Evolutionary conservation across 1,139 yeast genomes (phyloP).

Genomic region (Lodderomyces jiufengensis): DNA sequence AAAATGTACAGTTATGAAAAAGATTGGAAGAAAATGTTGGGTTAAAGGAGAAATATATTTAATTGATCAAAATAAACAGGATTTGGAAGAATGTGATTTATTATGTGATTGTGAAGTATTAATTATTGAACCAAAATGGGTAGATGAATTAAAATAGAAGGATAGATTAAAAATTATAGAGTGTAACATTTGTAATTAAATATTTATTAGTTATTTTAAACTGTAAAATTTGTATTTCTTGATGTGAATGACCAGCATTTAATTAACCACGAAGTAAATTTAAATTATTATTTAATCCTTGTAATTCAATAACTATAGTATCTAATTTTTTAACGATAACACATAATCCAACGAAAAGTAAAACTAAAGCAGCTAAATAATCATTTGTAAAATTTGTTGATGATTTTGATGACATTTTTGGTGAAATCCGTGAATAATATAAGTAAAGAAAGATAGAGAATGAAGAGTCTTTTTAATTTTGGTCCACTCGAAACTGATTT

Average conservation of each 20-base stretch:
- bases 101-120: slow-evolving; percentile 41
- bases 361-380: slow-evolving; percentile 13
- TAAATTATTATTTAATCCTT: slow-evolving; percentile 9
- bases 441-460: too few species aligned
- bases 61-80: slow-evolving; percentile 13
- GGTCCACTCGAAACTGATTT: too few species aligned
- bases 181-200: not conserved
- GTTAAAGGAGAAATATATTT: slow-evolving; percentile 38
- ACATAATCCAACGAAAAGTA: slow-evolving; percentile 11
- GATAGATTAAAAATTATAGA: slow-evolving; percentile 1
- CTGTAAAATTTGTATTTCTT: too few species aligned
- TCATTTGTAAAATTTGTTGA: slow-evolving; percentile 7
- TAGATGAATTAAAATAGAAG: slow-evolving; percentile 31
- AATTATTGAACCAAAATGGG: slow-evolving; percentile 48
- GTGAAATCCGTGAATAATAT: too few species aligned
- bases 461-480: too few species aligned
- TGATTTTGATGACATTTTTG: slow-evolving; percentile 4
- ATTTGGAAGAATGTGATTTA: slow-evolving; percentile 17
- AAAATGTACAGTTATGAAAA: slow-evolving; percentile 31
- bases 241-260: not conserved
- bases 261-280: slow-evolving; percentile 5
- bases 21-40: slow-evolving; percentile 42
- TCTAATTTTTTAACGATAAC: slow-evolving; percentile 13
- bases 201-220: too few species aligned
- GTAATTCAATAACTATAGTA: slow-evolving; percentile 11